phyloP scores from a whole-genome alignment of 768 basidiomycete genomes.

The Panus rudis region DNA sequence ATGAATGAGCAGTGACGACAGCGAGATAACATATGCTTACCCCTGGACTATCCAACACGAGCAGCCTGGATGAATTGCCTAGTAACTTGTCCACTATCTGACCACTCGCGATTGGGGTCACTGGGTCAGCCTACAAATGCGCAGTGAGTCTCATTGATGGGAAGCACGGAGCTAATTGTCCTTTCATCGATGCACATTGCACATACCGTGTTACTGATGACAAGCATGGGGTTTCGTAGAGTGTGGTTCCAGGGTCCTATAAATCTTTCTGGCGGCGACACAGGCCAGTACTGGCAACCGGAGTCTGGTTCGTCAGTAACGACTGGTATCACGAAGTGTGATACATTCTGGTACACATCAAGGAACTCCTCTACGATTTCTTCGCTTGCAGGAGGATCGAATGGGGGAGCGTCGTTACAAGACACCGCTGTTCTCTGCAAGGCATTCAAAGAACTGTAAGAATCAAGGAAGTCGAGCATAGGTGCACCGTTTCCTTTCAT shows the following conservation, averaged over 20 bases:
- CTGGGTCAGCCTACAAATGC: constrained; percentile 17
- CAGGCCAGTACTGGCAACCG: constrained; percentile 23
- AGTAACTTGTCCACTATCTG: constrained; percentile 16
- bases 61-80: constrained; percentile 17
- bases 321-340: constrained; percentile 13
- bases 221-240: constrained; percentile 20
- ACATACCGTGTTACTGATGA: constrained; percentile 20
- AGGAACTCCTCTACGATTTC: constrained; percentile 21
- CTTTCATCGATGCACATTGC: too few relatives aligned
- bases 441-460: constrained; percentile 2
- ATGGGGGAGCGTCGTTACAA: constrained; percentile 23
- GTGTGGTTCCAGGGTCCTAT: constrained; percentile 25
- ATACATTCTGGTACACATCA: constrained; percentile 13
- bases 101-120: constrained; percentile 24
- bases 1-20: neutral
- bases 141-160: neutral
- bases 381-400: constrained; percentile 11
- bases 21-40: constrained; percentile 9
- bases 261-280: constrained; percentile 20
- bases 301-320: constrained; percentile 20
- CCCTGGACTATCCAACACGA: constrained; percentile 24
- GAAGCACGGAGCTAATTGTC: neutral
- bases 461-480: constrained; percentile 15
- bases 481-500: constrained; percentile 20
- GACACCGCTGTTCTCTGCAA: constrained; percentile 23